Percentiles rank a stretch among this genome's conserved stretches.
These are phyloP conservation scores for Melaleuca alternifolia DNA, from an alignment of 345 rosid species.

Conservation along the genomic window DNA sequence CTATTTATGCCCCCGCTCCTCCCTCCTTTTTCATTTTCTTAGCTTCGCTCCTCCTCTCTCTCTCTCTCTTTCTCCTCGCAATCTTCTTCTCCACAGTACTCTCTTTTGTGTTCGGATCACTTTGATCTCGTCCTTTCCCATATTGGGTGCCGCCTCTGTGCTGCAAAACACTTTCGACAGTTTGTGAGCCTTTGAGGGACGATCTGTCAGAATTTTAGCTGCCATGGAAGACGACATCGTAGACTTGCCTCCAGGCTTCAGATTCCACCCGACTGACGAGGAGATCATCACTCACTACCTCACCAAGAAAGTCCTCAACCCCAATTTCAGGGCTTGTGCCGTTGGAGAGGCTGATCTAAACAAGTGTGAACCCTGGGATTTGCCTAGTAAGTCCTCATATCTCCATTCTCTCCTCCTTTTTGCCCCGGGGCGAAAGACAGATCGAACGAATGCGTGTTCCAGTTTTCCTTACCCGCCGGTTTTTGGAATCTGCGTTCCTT, in stretches of 20 bases:
- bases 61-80: neutral
- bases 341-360: conserved; percentile 80
- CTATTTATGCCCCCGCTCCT: conserved; percentile 38
- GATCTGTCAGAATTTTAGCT: neutral
- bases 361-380: conserved; percentile 94
- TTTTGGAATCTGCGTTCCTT: neutral
- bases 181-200: neutral
- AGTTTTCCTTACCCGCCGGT: neutral
- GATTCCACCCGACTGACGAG: conserved; percentile 91
- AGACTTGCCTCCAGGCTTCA: conserved; percentile 77
- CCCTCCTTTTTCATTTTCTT: conserved; percentile 36
- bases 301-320: conserved; percentile 41
- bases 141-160: neutral
- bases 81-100: neutral
- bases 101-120: neutral
- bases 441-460: neutral
- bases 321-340: conserved; percentile 37
- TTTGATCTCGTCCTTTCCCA: neutral
- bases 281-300: conserved; percentile 77
- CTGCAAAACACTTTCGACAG: neutral
- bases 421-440: neutral
- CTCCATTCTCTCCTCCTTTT: neutral
- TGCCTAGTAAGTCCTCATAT: conserved; percentile 46
- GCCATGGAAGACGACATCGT: conserved; percentile 35
- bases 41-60: neutral